phyloP scores from a whole-genome alignment of 306 rosid species.

The Begonia loranthoides region DNA sequence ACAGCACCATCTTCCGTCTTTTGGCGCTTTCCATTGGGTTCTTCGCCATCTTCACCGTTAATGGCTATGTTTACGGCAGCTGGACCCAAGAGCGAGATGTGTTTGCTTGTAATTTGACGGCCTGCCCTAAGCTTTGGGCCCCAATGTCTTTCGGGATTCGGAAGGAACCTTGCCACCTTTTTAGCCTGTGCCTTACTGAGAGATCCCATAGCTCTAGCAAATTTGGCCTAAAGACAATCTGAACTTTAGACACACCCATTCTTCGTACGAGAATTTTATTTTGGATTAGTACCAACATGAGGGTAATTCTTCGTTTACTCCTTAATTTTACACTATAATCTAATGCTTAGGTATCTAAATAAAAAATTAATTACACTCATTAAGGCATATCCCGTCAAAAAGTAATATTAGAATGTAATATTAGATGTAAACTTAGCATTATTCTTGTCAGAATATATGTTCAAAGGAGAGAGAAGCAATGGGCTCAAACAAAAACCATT shows the following conservation, averaged over 20 bases:
- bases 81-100: slow-evolving; percentile 71
- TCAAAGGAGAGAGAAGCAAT: background rate
- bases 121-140: slow-evolving; percentile 97
- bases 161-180: slow-evolving; percentile 83
- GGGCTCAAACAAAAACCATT: background rate
- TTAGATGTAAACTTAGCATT: background rate
- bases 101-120: slow-evolving; percentile 76
- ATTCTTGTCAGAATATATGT: background rate
- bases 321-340: no score
- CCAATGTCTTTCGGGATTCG: slow-evolving; percentile 95
- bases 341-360: no score
- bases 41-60: slow-evolving; percentile 42
- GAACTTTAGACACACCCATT: background rate
- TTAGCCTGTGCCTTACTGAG: slow-evolving; percentile 91
- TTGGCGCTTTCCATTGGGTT: slow-evolving; percentile 41
- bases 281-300: no score
- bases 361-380: no score
- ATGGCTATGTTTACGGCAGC: slow-evolving; percentile 50
- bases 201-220: slow-evolving; percentile 78
- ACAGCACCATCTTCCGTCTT: slow-evolving; percentile 28
- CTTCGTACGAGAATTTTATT: no score
- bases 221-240: slow-evolving; percentile 50
- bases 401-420: no score
- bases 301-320: no score
- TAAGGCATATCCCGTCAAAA: no score